Evolutionary conservation across 2,329 filamentous ascomycete genomes (phyloP).

Genomic region (Onygenales sp.): DNA sequence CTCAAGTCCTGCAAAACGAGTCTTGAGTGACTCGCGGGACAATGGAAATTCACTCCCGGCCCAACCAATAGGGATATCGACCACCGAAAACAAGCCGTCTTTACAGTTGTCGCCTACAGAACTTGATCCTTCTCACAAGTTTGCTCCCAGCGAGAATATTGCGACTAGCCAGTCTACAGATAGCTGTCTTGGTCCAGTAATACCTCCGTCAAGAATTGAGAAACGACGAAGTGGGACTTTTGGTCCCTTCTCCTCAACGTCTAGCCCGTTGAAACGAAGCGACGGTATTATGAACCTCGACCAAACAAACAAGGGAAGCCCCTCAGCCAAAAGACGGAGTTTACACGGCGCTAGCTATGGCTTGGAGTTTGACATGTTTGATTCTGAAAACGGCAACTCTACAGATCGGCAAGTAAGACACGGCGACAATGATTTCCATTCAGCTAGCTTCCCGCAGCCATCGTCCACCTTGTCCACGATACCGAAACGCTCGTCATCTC

Average conservation of each 20-base stretch:
- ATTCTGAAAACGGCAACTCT: slow-evolving; percentile 32
- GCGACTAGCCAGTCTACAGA: slow-evolving; percentile 21
- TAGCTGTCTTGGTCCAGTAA: background rate
- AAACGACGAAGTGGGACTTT: slow-evolving; percentile 40
- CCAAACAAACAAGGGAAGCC: slow-evolving; percentile 55
- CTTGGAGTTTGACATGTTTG: slow-evolving; percentile 67
- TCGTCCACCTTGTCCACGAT: slow-evolving; percentile 45
- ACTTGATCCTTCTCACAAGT: background rate
- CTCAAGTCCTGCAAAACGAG: slow-evolving; percentile 72
- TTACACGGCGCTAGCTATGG: slow-evolving; percentile 63
- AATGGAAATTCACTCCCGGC: slow-evolving; percentile 57
- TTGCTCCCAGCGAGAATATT: slow-evolving; percentile 14
- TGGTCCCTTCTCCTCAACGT: slow-evolving; percentile 47
- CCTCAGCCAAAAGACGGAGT: slow-evolving; percentile 83
- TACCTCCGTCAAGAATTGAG: slow-evolving; percentile 36
- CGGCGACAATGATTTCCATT: slow-evolving; percentile 16
- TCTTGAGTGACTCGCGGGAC: slow-evolving; percentile 60
- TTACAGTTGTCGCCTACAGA: slow-evolving; percentile 3
- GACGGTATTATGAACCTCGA: slow-evolving; percentile 86
- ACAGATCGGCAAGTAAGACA: slow-evolving; percentile 2
- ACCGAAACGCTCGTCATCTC: slow-evolving; percentile 62
- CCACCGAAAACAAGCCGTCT: slow-evolving; percentile 2
- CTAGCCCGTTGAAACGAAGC: slow-evolving; percentile 83
- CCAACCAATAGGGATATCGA: slow-evolving; percentile 20
- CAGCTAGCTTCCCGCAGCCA: slow-evolving; percentile 23